Conservation (phyloP, 805 yeast species). For the Metschnikowia peoriensis region DNA sequence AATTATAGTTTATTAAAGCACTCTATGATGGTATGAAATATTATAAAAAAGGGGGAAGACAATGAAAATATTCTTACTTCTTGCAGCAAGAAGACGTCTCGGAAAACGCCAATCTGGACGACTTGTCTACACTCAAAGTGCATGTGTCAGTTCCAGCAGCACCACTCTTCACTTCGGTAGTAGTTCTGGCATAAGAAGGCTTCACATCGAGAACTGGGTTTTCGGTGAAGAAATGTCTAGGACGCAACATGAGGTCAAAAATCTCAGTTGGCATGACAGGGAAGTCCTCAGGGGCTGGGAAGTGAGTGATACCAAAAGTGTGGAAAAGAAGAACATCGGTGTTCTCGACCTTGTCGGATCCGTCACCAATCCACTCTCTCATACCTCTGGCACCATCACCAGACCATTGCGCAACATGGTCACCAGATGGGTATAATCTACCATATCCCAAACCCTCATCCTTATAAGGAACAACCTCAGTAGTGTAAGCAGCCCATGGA, state of each 20-base stretch:
- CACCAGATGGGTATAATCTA: slow-evolving; percentile 77
- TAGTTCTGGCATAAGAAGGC: slow-evolving; percentile 53
- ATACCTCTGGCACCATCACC: slow-evolving; percentile 67
- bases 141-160: slow-evolving; percentile 35
- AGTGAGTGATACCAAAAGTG: slow-evolving; percentile 81
- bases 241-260: slow-evolving; percentile 69
- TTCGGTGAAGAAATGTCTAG: slow-evolving; percentile 74
- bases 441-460: slow-evolving; percentile 53
- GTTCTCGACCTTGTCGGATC: slow-evolving; percentile 54
- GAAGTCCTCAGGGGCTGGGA: slow-evolving; percentile 89
- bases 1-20: not conserved
- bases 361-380: slow-evolving; percentile 69
- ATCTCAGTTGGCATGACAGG: slow-evolving; percentile 89
- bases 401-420: slow-evolving; percentile 71
- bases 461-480: slow-evolving; percentile 67
- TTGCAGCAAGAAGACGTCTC: slow-evolving; percentile 33
- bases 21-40: not conserved
- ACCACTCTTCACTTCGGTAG: slow-evolving; percentile 41
- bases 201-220: slow-evolving; percentile 75
- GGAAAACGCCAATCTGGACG: slow-evolving; percentile 54
- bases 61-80: slow-evolving; percentile 6
- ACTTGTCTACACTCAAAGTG: slow-evolving; percentile 39
- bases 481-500: slow-evolving; percentile 69
- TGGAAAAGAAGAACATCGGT: slow-evolving; percentile 76
- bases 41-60: not conserved